Conservation (phyloP, 345 rosid species). For the Dimocarpus longan region DNA sequence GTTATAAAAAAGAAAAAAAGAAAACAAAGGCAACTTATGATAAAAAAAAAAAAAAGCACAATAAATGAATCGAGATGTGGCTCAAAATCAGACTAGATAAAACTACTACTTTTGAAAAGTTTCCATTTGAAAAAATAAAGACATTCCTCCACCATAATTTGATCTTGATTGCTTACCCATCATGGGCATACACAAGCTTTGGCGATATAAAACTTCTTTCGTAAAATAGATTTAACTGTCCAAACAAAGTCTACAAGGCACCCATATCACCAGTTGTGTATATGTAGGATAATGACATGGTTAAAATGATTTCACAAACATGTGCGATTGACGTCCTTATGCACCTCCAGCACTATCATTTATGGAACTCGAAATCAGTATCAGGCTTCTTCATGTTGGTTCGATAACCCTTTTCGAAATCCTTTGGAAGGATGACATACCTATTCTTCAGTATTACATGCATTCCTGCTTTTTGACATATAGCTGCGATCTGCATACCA, state of each 20-base stretch:
- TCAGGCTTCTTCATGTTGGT: constrained; percentile 97
- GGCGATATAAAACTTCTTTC: neutral
- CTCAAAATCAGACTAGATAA: too few relatives aligned
- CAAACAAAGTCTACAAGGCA: neutral
- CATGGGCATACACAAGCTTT: too few relatives aligned
- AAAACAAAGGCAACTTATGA: too few relatives aligned
- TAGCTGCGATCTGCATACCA: constrained; percentile 77
- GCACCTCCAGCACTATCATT: constrained; percentile 41
- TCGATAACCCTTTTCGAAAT: too few relatives aligned
- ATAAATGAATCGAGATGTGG: too few relatives aligned
- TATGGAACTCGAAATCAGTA: constrained; percentile 94
- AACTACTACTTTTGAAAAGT: too few relatives aligned
- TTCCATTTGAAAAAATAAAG: too few relatives aligned
- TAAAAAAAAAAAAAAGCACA: too few relatives aligned
- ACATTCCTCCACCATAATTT: too few relatives aligned
- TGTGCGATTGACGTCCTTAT: neutral
- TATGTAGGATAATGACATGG: neutral
- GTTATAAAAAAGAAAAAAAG: too few relatives aligned
- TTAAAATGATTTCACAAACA: neutral
- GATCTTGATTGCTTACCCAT: too few relatives aligned
- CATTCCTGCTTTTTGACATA: constrained; percentile 99
- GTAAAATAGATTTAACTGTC: neutral
- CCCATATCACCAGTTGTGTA: neutral
- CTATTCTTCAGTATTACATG: constrained; percentile 97
- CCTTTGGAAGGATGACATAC: constrained; percentile 91